Conservation (phyloP, 1,284 basidiomycete species). For the Testicularia cyperi region DNA sequence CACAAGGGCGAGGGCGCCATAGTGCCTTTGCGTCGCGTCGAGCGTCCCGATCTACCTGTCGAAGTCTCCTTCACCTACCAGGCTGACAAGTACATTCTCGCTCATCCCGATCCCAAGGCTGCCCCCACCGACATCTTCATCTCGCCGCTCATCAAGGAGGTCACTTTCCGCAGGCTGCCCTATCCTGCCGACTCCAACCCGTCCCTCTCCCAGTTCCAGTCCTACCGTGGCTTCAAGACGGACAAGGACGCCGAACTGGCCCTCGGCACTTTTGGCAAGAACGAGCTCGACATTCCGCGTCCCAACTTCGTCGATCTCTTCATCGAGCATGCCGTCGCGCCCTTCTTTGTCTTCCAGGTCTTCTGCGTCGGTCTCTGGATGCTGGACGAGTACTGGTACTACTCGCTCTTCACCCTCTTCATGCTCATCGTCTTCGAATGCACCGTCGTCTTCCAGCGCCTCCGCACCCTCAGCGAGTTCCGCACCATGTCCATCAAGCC, state of each 20-base stretch:
- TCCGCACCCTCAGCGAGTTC: conserved; percentile 59
- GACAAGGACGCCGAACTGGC: conserved; percentile 50
- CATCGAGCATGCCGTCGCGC: conserved; percentile 58
- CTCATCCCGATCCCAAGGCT: conserved; percentile 61
- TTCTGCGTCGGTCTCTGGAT: conserved; percentile 60
- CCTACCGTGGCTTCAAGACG: conserved; percentile 64
- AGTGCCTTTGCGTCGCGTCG: conserved; percentile 70
- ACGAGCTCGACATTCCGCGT: conserved; percentile 56
- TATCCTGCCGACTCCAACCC: conserved; percentile 83
- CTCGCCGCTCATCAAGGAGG: conserved; percentile 61
- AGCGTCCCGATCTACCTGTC: conserved; percentile 56
- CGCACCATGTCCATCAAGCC: conserved; percentile 60
- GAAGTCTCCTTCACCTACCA: conserved; percentile 92
- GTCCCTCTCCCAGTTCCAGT: conserved; percentile 70
- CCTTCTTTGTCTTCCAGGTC: conserved; percentile 60
- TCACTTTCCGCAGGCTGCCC: conserved; percentile 78
- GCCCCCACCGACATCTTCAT: conserved; percentile 44
- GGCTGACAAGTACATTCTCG: conserved; percentile 85
- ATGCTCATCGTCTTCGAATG: conserved; percentile 59
- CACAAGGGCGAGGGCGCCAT: conserved; percentile 92
- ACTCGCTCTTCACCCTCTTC: conserved; percentile 59
- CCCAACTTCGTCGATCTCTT: conserved; percentile 58
- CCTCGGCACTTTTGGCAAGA: conserved; percentile 53
- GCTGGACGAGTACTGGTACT: conserved; percentile 60
- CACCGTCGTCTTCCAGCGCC: conserved; percentile 58